These are phyloP conservation scores for Lojkania enalia DNA, from an alignment of 2,329 filamentous ascomycete genomes.

Conservation along the genomic window DNA sequence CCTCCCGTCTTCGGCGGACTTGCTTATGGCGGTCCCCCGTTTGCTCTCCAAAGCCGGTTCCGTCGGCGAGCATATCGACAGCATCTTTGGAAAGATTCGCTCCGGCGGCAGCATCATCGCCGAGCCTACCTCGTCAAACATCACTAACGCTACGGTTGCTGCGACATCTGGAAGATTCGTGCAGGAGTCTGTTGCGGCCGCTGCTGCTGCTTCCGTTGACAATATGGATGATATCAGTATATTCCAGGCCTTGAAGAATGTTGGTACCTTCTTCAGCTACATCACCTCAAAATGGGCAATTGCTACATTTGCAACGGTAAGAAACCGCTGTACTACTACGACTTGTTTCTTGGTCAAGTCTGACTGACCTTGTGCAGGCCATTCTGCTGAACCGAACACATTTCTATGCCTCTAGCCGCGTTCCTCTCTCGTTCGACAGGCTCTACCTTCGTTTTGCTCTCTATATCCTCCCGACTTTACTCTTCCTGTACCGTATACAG, in stretches of 20 bases:
- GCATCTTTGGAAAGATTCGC: slow-evolving; percentile 51
- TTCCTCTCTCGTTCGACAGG: slow-evolving; percentile 77
- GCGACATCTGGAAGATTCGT: slow-evolving; percentile 45
- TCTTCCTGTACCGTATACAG: slow-evolving; percentile 62
- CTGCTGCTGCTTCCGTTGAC: slow-evolving; percentile 42
- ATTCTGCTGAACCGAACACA: slow-evolving; percentile 88
- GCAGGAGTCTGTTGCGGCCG: slow-evolving; percentile 50
- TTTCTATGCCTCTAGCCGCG: slow-evolving; percentile 87
- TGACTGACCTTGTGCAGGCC: slow-evolving; percentile 53
- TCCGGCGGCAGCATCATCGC: slow-evolving; percentile 64
- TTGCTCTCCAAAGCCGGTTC: slow-evolving; percentile 70
- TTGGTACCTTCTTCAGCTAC: slow-evolving; percentile 88
- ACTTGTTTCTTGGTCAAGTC: no score
- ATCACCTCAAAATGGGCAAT: slow-evolving; percentile 71
- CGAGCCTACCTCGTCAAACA: slow-evolving; percentile 58
- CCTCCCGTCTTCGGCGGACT: slow-evolving; percentile 65
- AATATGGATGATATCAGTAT: slow-evolving; percentile 47
- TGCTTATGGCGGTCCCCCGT: slow-evolving; percentile 70
- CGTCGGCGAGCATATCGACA: slow-evolving; percentile 64
- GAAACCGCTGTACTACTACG: slow-evolving; percentile 24
- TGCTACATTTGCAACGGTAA: slow-evolving; percentile 76
- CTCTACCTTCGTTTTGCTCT: slow-evolving; percentile 49
- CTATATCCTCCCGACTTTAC: slow-evolving; percentile 35
- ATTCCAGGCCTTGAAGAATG: slow-evolving; percentile 62
- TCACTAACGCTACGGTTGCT: slow-evolving; percentile 45